Conservation (phyloP, 768 basidiomycete genomes). For the Calocybe cyanea region DNA sequence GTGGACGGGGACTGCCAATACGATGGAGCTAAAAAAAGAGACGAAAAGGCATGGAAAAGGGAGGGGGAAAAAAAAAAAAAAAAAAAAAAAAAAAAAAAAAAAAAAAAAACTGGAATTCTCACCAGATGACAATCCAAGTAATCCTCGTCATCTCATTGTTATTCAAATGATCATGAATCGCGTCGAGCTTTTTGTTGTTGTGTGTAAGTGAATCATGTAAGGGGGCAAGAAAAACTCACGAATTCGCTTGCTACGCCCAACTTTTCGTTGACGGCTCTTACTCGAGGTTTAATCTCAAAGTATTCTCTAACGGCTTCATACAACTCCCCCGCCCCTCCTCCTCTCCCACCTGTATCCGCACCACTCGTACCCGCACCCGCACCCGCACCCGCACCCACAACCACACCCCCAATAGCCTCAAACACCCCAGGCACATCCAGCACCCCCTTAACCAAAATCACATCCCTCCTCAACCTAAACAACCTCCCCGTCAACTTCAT, state of each 20-base stretch:
- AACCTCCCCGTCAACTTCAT: constrained; percentile 81
- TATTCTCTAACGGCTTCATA: constrained; percentile 95
- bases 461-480: constrained; percentile 85
- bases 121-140: constrained; percentile 57
- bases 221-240: constrained; percentile 41
- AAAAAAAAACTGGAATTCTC: constrained; percentile 13
- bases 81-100: not conserved
- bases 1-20: too few relatives aligned
- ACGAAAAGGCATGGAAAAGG: too few relatives aligned
- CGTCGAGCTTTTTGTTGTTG: too few relatives aligned
- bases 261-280: constrained; percentile 85
- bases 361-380: too few relatives aligned
- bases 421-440: constrained; percentile 92
- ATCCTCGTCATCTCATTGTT: constrained; percentile 88
- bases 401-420: constrained; percentile 63
- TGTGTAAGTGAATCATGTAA: too few relatives aligned
- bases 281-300: constrained; percentile 84
- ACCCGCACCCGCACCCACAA: too few relatives aligned
- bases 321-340: too few relatives aligned
- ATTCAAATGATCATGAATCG: constrained; percentile 92
- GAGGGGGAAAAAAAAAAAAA: too few relatives aligned
- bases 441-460: constrained; percentile 90
- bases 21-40: too few relatives aligned
- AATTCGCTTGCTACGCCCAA: constrained; percentile 85
- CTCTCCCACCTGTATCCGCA: too few relatives aligned